These are phyloP conservation scores for Niebla homalea DNA, from an alignment of 495 filamentous ascomycete species.

Conservation along the genomic window DNA sequence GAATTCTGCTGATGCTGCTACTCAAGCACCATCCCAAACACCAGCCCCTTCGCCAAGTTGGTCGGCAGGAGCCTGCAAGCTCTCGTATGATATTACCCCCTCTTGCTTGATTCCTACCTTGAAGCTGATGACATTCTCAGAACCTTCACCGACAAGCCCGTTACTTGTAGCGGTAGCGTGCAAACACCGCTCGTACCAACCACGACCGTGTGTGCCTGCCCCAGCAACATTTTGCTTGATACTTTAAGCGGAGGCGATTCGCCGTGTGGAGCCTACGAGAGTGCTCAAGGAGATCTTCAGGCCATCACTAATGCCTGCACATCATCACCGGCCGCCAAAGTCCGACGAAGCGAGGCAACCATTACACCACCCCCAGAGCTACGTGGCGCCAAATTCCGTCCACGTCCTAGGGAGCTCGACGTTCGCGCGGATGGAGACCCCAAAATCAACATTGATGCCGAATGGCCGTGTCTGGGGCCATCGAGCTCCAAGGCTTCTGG, in stretches of 20 bases:
- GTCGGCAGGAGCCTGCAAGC: not conserved
- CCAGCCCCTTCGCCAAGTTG: not conserved
- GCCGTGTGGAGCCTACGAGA: not conserved
- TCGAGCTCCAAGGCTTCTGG: not conserved
- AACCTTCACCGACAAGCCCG: not conserved
- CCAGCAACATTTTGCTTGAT: not conserved
- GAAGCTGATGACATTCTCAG: not conserved
- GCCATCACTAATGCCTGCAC: not conserved
- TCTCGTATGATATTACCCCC: not conserved
- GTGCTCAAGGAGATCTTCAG: not conserved
- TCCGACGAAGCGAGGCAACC: not conserved
- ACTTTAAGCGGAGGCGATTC: not conserved
- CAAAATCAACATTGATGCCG: not conserved
- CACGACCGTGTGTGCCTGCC: not conserved
- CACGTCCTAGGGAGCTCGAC: not conserved
- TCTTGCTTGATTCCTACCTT: not conserved
- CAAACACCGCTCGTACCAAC: not conserved
- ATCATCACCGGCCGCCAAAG: not conserved
- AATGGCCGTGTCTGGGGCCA: not conserved
- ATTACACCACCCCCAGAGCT: not conserved
- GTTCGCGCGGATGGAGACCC: not conserved
- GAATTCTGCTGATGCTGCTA: not conserved
- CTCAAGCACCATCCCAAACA: not conserved
- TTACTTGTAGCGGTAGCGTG: not conserved
- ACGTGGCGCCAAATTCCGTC: not conserved